Evolutionary conservation across 768 basidiomycete genomes (phyloP), one percentile per base, ranked within the genome.

Genomic region (Boletus tomentosulus): DNA sequence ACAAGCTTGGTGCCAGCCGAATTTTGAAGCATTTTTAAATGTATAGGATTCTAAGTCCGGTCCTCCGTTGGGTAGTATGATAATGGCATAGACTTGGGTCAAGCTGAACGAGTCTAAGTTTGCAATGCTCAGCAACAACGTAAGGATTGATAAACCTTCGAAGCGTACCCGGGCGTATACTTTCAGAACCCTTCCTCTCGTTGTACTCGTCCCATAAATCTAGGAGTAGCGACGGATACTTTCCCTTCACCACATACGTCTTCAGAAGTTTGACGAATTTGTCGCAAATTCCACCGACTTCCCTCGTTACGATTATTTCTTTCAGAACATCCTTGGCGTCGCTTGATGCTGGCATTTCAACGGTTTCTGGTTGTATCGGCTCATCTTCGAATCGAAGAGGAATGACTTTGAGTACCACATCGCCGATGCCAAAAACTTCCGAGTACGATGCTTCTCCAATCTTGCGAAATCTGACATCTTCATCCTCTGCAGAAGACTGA

Each of bases 371-470:
- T 7, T 48, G 62, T 22, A 42, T 34, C 4, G 38, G 45, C 28
- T 56, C 55, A n/a, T 34, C 73, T 61, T 85, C 84, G 57, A 81
- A 75, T 47, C 83, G 76, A 35, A 94, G 70, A 6, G 92, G 93
- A 35, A 95, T 84, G 43, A 97, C 79, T 74, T 95, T 96, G 58
- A 95, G 77, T n/a, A 95, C 93, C 33, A 95, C 83, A 59, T 89
- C 82, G 3, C 87, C 87, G 48, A 94, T 86, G 8, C 88, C 88
- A 68, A 92, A 99, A 28, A 99, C 97, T 66, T 99, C 97, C 0
- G 92, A 96, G 70, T 89, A 99, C 46, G 89, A 92, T 7, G 97
- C 97, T 73, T 99, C 97, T 39, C 96, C 96, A 44, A 98, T 85
- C 71, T 99, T 99, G 59, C 72, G 76, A 70, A 93, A 92, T 6